Base-by-base conservation (phyloP, 139 green algal species). In the Trebouxia sp. region DNA sequence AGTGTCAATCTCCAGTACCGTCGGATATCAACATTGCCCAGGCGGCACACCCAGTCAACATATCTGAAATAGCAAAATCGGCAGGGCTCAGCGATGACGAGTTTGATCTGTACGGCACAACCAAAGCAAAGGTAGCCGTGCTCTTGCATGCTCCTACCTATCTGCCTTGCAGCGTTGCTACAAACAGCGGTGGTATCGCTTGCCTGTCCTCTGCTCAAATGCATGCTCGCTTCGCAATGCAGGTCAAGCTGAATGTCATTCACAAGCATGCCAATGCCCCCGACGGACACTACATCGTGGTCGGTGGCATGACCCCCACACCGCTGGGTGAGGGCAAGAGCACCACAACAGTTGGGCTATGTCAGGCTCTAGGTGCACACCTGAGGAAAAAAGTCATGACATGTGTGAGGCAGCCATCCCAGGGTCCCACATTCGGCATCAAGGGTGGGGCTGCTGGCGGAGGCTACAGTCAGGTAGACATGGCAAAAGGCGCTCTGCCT, bases 381-480 rank as follows among this genome's bases (percentile, higher is more conserved):
- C 89, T 97, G 7, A 82, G 89, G 24, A 87, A 92, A 67, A 92
- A 94, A 75, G 92, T 96, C 12, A 74, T 99, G 4, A 95, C 95
- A 5, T 98, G 94, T 86, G 90, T 99, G 47, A 87, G 97, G 14
- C 97, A 99, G 90, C 97, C 97, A 24, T 95, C 87, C 66, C 96
- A 98, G 87, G 97, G 97, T 3, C 97, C 96, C 14, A 99, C 95
- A 10, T 99, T 99, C 87, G 97, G 97, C 65, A 99, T 99, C 90
- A 98, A 98, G 88, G 97, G 97, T 41, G 97, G 97, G 22, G 97
- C 97, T 35, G 97, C 97, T 65, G 97, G 97, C 4, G 97, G 97
- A 5, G 97, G 97, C 30, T 99, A 99, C 89, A 93, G 86, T 83
- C 96, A 99, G 86, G 92, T 96, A 22, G n/a, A n/a, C n/a, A n/a